Evolutionary conservation across 2,329 filamentous ascomycete species (phyloP).

Genomic region (Monilinia polystroma): DNA sequence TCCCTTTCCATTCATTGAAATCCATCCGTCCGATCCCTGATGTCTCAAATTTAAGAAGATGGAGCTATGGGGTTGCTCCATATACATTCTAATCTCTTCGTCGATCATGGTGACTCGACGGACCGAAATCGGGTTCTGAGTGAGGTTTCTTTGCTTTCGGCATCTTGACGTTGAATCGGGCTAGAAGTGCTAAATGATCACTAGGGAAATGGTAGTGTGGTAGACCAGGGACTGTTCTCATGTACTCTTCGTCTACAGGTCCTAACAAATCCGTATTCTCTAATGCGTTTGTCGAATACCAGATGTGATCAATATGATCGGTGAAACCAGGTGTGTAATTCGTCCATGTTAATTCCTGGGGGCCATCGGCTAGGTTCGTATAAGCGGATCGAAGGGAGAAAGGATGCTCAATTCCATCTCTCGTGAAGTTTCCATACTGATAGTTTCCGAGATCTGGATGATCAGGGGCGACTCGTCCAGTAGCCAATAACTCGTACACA

Average conservation of each 20-base stretch:
- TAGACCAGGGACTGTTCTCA: slow-evolving; percentile 69
- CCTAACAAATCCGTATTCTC: slow-evolving; percentile 66
- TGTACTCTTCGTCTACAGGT: slow-evolving; percentile 69
- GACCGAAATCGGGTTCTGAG: slow-evolving; percentile 39
- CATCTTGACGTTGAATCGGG: slow-evolving; percentile 68
- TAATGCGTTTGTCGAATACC: slow-evolving; percentile 82
- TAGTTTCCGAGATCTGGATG: slow-evolving; percentile 78
- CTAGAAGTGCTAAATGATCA: slow-evolving; percentile 68
- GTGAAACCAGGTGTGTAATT: slow-evolving; percentile 96
- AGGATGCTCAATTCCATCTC: slow-evolving; percentile 88
- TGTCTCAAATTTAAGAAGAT: slow-evolving; percentile 16
- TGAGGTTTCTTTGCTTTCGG: slow-evolving; percentile 48
- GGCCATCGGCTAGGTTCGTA: slow-evolving; percentile 74
- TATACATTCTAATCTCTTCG: slow-evolving; percentile 24
- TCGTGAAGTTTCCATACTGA: slow-evolving; percentile 90
- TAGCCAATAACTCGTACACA: slow-evolving; percentile 85
- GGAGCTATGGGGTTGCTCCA: slow-evolving; percentile 14
- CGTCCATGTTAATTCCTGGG: slow-evolving; percentile 84
- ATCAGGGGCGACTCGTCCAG: slow-evolving; percentile 72
- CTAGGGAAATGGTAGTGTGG: slow-evolving; percentile 75
- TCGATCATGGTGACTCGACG: slow-evolving; percentile 34
- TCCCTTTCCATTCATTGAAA: slow-evolving; percentile 19
- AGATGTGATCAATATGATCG: slow-evolving; percentile 94
- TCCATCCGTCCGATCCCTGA: slow-evolving; percentile 7
- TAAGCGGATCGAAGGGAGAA: slow-evolving; percentile 94